Conservation (phyloP, 148 eudicot species). For the Rhododendron ovatum region DNA sequence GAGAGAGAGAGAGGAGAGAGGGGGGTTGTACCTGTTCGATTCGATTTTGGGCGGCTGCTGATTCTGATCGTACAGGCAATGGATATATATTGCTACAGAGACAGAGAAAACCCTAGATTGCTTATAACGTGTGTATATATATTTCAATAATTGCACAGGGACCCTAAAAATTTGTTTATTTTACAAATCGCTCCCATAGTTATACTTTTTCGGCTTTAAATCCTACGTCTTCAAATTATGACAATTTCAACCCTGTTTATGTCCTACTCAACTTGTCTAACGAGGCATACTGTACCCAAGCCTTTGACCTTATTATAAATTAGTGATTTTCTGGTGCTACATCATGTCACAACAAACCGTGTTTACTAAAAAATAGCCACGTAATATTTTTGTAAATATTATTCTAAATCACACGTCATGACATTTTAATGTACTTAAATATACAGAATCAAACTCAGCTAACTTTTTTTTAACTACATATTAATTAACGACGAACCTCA, state of each 20-base stretch:
- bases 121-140: not conserved
- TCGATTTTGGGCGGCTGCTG: not conserved
- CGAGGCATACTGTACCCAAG: not conserved
- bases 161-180: not conserved
- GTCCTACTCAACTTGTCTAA: not conserved
- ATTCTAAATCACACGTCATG: not conserved
- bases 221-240: not conserved
- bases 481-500: too few species aligned
- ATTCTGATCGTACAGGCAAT: not conserved
- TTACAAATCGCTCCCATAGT: not conserved
- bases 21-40: not conserved
- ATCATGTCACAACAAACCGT: not conserved
- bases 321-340: not conserved
- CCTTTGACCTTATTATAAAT: not conserved
- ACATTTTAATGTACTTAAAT: not conserved
- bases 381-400: too few species aligned
- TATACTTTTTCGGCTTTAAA: too few species aligned
- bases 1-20: not conserved
- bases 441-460: too few species aligned
- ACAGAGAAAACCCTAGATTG: not conserved
- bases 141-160: not conserved
- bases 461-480: too few species aligned
- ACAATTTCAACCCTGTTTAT: not conserved
- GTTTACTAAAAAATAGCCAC: too few species aligned
- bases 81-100: not conserved